Conservation (phyloP, 139 green algal genomes). For the Volvox reticuliferus region DNA sequence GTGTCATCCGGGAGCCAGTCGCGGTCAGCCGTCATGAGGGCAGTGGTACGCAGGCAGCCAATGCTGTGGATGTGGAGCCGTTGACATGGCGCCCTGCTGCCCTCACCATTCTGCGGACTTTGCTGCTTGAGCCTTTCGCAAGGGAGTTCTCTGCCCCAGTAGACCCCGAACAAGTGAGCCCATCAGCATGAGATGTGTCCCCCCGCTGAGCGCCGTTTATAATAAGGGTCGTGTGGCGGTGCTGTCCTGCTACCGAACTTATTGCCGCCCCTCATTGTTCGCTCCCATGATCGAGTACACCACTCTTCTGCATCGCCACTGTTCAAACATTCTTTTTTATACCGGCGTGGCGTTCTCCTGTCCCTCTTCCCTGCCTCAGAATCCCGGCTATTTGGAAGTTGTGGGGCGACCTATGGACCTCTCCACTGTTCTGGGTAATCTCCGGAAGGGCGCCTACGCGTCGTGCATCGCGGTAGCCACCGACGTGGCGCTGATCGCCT, state of each 20-base stretch:
- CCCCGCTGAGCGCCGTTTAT: too few relatives aligned
- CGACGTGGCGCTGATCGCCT: conserved; percentile 52
- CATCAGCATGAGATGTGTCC: too few relatives aligned
- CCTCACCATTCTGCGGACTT: conserved; percentile 3
- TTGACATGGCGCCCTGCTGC: conserved; percentile 1
- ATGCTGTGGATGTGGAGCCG: neutral
- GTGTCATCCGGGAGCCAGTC: neutral
- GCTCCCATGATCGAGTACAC: too few relatives aligned
- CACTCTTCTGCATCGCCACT: too few relatives aligned
- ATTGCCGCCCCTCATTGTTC: too few relatives aligned
- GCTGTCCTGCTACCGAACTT: too few relatives aligned
- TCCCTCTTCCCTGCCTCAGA: neutral
- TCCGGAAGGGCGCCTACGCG: conserved; percentile 50
- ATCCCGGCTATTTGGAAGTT: conserved; percentile 36
- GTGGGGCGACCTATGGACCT: conserved; percentile 72
- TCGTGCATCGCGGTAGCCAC: conserved; percentile 24
- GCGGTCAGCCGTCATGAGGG: neutral
- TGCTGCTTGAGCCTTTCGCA: conserved; percentile 15
- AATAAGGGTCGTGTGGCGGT: too few relatives aligned
- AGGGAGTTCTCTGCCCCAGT: conserved; percentile 9
- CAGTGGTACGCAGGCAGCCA: neutral
- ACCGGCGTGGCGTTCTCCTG: too few relatives aligned
- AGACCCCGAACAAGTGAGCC: neutral
- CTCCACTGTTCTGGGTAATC: conserved; percentile 47
- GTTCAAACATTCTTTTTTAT: too few relatives aligned